Evolutionary conservation across 306 rosid genomes (phyloP).

Genomic region (Quercus dentata): DNA sequence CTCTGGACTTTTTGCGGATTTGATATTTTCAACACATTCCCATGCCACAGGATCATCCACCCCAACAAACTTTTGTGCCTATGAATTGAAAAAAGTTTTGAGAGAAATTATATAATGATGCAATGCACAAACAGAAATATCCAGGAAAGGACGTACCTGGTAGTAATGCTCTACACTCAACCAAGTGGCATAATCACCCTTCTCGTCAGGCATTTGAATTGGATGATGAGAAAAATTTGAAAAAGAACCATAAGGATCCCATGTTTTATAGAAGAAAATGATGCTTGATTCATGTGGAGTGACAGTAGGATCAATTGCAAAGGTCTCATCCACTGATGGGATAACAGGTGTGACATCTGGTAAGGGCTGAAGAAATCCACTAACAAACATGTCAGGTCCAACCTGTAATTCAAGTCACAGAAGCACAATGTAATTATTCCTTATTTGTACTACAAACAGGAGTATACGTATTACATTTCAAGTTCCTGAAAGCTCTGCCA

Average conservation of each 20-base stretch:
- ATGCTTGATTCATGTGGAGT: slow-evolving; percentile 72
- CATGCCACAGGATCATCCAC: slow-evolving; percentile 57
- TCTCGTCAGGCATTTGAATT: slow-evolving; percentile 61
- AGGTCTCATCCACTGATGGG: slow-evolving; percentile 77
- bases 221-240: slow-evolving; percentile 94
- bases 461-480: slow-evolving; percentile 14
- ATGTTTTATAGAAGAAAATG: slow-evolving; percentile 79
- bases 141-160: slow-evolving; percentile 58
- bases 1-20: slow-evolving; percentile 82
- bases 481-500: background rate
- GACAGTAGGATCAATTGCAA: slow-evolving; percentile 71
- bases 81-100: background rate
- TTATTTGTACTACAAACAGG: background rate
- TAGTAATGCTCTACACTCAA: slow-evolving; percentile 88
- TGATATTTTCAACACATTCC: slow-evolving; percentile 62
- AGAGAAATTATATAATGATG: slow-evolving; percentile 1
- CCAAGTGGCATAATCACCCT: slow-evolving; percentile 69
- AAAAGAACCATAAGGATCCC: slow-evolving; percentile 90
- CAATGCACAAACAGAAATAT: slow-evolving; percentile 9
- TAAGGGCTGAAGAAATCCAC: slow-evolving; percentile 89
- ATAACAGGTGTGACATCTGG: slow-evolving; percentile 71
- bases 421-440: background rate
- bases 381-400: slow-evolving; percentile 87
- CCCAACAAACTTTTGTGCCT: slow-evolving; percentile 83
- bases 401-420: slow-evolving; percentile 48